phyloP scores from a whole-genome alignment of 441 rosid species.

The Gossypium davidsonii region DNA sequence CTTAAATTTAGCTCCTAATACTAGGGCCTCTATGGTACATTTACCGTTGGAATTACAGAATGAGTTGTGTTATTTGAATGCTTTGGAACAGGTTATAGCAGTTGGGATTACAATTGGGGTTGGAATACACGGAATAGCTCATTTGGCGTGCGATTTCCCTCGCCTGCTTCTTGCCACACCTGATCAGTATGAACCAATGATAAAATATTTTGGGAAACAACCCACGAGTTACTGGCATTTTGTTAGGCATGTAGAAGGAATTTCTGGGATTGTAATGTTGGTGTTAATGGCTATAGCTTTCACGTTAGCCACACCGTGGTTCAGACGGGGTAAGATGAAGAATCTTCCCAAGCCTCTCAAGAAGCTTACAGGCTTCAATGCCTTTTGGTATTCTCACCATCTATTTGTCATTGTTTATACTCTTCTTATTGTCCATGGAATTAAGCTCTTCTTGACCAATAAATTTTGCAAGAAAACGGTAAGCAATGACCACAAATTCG shows the following conservation, averaged over 20 bases:
- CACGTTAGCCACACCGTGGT: slow-evolving; percentile 54
- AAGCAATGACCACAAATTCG: slow-evolving; percentile 14
- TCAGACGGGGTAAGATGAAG: slow-evolving; percentile 44
- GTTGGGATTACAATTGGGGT: slow-evolving; percentile 45
- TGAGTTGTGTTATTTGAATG: background rate
- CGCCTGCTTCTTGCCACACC: slow-evolving; percentile 36
- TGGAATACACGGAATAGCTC: slow-evolving; percentile 39
- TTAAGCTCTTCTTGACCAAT: slow-evolving; percentile 38
- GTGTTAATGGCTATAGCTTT: slow-evolving; percentile 55
- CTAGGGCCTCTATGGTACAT: no score
- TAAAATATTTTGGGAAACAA: slow-evolving; percentile 37
- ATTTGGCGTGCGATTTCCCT: slow-evolving; percentile 55
- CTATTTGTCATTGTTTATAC: slow-evolving; percentile 53
- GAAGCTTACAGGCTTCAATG: slow-evolving; percentile 60
- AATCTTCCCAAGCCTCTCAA: slow-evolving; percentile 44
- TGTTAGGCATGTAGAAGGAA: slow-evolving; percentile 43
- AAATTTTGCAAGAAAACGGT: slow-evolving; percentile 54
- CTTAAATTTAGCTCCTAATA: no score
- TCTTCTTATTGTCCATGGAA: slow-evolving; percentile 48
- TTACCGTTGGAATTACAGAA: background rate
- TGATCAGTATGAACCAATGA: slow-evolving; percentile 40
- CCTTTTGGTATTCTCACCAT: slow-evolving; percentile 72
- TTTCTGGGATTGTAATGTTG: slow-evolving; percentile 48
- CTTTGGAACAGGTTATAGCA: slow-evolving; percentile 42
- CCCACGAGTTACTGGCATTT: slow-evolving; percentile 39